phyloP scores from a whole-genome alignment of 1,139 yeast genomes.

The Pichiaceae sp. region DNA sequence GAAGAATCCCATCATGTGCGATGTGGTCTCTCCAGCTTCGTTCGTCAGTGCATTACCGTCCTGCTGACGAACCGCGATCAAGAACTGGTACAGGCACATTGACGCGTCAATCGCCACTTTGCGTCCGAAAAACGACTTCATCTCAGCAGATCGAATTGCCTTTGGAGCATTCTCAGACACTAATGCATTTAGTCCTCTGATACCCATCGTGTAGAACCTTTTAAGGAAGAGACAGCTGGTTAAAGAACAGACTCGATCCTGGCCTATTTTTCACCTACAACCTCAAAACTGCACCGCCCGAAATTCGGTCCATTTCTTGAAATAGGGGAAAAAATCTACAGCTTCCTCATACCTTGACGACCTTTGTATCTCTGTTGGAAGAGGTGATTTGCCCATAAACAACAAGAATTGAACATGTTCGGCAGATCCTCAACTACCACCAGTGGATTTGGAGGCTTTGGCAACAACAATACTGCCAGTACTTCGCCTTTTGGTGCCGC shows the following conservation, averaged over 20 bases:
- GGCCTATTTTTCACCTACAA: too few species aligned
- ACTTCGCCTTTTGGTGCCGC: constrained; percentile 12
- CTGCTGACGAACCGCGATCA: constrained; percentile 91
- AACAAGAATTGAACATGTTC: constrained; percentile 27
- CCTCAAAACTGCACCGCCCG: too few species aligned
- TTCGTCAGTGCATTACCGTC: constrained; percentile 92
- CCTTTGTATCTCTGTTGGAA: too few species aligned
- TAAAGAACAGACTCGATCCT: too few species aligned
- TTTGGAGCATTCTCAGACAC: constrained; percentile 84
- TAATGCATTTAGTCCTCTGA: constrained; percentile 60
- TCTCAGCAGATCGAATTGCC: constrained; percentile 70
- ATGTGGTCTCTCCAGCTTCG: constrained; percentile 89
- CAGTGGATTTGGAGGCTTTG: constrained; percentile 57
- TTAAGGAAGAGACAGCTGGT: too few species aligned
- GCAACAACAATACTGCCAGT: constrained; percentile 17
- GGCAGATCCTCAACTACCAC: constrained; percentile 34
- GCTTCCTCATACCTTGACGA: too few species aligned
- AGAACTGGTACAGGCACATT: constrained; percentile 90
- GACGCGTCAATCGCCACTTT: constrained; percentile 86
- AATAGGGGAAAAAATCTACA: too few species aligned
- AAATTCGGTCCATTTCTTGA: too few species aligned
- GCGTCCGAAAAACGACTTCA: constrained; percentile 82
- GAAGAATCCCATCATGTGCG: constrained; percentile 92
- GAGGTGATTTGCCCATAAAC: too few species aligned
- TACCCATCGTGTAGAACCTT: constrained; percentile 51